Evolutionary conservation across 257 asterid genomes (phyloP).

Genomic region (Voacanga thouarsii): DNA sequence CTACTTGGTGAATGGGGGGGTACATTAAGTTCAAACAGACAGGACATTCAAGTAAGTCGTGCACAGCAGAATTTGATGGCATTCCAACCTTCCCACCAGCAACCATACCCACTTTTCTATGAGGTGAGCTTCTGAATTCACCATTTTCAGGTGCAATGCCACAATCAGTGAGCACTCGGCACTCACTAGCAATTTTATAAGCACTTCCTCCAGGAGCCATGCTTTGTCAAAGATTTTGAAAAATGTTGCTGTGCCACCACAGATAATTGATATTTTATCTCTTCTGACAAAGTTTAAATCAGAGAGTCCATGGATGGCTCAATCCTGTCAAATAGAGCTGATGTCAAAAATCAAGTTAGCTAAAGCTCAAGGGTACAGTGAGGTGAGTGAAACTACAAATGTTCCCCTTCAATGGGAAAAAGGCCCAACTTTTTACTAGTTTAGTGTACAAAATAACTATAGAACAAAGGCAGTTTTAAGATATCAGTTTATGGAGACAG

Average conservation of each 20-base stretch:
- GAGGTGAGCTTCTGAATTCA: conserved; percentile 44
- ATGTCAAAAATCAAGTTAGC: background rate
- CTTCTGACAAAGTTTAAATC: background rate
- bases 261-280: background rate
- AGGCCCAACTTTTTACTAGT: background rate
- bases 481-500: background rate
- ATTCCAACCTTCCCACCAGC: conserved; percentile 39
- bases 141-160: conserved; percentile 46
- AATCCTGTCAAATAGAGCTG: conserved; percentile 10
- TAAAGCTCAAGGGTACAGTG: background rate
- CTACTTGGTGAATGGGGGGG: conserved; percentile 85
- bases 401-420: background rate
- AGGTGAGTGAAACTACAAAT: background rate
- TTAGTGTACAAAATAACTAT: background rate
- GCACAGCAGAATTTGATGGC: conserved; percentile 57
- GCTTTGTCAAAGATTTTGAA: conserved; percentile 13
- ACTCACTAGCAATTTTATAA: conserved; percentile 37
- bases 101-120: conserved; percentile 36
- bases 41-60: conserved; percentile 78
- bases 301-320: background rate
- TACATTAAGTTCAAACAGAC: conserved; percentile 63
- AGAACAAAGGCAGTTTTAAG: background rate
- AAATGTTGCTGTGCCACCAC: background rate
- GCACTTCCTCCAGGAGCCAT: conserved; percentile 63
- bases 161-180: conserved; percentile 34